Evolutionary conservation across 805 yeast species (phyloP).

Genomic region (Kurtzmaniella fragi): DNA sequence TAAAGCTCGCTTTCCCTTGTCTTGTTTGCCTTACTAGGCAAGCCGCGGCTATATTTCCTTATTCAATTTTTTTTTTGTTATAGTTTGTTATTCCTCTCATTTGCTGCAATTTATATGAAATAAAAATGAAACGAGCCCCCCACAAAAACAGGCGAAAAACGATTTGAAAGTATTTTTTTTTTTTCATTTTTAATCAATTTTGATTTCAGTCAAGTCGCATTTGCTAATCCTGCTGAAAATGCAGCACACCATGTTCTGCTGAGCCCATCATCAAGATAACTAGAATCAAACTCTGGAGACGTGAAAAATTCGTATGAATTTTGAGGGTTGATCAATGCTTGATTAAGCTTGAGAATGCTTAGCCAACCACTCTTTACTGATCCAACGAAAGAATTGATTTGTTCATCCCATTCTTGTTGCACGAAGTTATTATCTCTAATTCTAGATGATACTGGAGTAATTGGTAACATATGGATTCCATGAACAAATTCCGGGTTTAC

Average conservation of each 20-base stretch:
- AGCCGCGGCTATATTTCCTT: too few relatives aligned
- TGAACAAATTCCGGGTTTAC: slow-evolving; percentile 55
- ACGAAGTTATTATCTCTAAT: slow-evolving; percentile 50
- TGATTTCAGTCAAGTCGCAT: not conserved
- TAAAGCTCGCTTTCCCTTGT: too few relatives aligned
- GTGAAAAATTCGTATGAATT: slow-evolving; percentile 13
- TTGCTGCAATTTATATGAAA: too few relatives aligned
- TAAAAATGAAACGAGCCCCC: too few relatives aligned
- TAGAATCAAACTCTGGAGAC: slow-evolving; percentile 4
- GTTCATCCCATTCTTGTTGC: slow-evolving; percentile 38
- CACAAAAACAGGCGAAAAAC: too few relatives aligned
- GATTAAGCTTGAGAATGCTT: slow-evolving; percentile 37
- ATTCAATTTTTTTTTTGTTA: too few relatives aligned
- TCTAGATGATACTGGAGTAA: slow-evolving; percentile 56
- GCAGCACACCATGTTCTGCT: slow-evolving; percentile 14
- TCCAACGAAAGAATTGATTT: slow-evolving; percentile 28
- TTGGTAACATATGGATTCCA: slow-evolving; percentile 76
- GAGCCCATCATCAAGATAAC: slow-evolving; percentile 11
- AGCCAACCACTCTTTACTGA: slow-evolving; percentile 57
- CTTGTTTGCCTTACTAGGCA: too few relatives aligned
- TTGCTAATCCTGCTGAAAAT: slow-evolving; percentile 6
- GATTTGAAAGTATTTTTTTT: too few relatives aligned
- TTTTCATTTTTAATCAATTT: not conserved
- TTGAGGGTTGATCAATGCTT: slow-evolving; percentile 13
- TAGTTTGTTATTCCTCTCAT: too few relatives aligned